Conservation (phyloP, 306 rosid genomes). For the Ammopiptanthus mongolicus region DNA sequence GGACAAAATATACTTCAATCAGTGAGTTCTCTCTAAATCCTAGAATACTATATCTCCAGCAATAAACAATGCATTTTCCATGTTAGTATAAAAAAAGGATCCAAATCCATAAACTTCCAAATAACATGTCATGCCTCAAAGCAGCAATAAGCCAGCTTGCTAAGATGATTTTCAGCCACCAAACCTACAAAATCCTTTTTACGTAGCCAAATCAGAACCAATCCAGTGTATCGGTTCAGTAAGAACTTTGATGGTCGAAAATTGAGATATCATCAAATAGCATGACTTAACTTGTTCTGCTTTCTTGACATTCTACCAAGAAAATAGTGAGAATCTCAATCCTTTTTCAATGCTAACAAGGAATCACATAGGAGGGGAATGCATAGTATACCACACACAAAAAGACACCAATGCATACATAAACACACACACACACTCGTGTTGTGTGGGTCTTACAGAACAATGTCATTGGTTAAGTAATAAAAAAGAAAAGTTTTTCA, state of each 20-base stretch:
- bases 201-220: conserved; percentile 3
- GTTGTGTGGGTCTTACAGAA: no score
- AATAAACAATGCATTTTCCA: conserved; percentile 15
- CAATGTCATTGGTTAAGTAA: no score
- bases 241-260: conserved; percentile 5
- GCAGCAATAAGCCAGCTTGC: conserved; percentile 5
- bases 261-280: conserved; percentile 15
- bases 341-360: conserved; percentile 29
- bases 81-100: conserved; percentile 38
- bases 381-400: background rate
- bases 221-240: background rate
- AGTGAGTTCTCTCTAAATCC: background rate
- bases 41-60: background rate
- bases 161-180: conserved; percentile 19
- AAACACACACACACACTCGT: no score
- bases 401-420: background rate
- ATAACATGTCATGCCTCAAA: conserved; percentile 13
- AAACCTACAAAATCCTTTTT: background rate
- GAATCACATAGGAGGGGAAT: background rate
- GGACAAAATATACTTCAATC: background rate
- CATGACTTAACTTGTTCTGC: background rate
- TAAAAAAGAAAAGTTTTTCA: no score
- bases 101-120: conserved; percentile 22
- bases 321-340: conserved; percentile 28
- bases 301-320: conserved; percentile 12